Percentiles rank a stretch among this genome's conserved stretches.
Evolutionary conservation across 1,139 yeast genomes (phyloP).

Genomic region (Lodderomyces parapsilosis): DNA sequence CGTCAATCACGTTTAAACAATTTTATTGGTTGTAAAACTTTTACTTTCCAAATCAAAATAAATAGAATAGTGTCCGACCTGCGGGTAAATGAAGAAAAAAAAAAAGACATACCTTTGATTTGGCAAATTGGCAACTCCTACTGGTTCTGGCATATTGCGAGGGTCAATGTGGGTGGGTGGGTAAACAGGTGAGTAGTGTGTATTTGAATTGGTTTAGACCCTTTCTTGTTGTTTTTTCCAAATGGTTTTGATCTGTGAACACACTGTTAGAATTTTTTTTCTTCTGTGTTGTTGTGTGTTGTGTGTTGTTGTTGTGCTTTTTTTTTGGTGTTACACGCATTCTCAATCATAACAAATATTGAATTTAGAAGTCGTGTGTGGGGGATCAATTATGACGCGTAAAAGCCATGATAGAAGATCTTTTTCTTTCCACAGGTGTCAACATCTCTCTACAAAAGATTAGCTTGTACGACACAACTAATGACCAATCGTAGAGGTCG

Average conservation of each 20-base stretch:
- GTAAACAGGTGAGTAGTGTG: no score
- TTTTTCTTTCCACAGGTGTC: no score
- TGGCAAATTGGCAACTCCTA: slow-evolving; percentile 89
- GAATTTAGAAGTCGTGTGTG: slow-evolving; percentile 3
- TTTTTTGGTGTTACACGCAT: background rate
- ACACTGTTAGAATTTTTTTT: slow-evolving; percentile 5
- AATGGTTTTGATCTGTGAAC: background rate
- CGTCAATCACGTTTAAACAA: no score
- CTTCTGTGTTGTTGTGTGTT: background rate
- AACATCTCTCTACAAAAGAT: no score
- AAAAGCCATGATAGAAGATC: no score
- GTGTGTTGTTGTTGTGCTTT: no score
- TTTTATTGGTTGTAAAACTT: slow-evolving; percentile 1
- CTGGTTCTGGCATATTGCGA: slow-evolving; percentile 47
- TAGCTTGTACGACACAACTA: no score
- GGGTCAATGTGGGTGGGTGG: no score
- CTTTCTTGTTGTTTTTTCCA: background rate
- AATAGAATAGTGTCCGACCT: no score
- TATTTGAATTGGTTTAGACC: background rate
- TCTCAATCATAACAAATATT: slow-evolving; percentile 2
- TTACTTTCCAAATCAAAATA: background rate
- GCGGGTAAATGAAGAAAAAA: no score
- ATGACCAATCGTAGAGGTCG: no score
- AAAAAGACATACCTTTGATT: slow-evolving; percentile 81
- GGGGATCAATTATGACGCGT: background rate